phyloP scores from a whole-genome alignment of 495 filamentous ascomycete species.

The Staphylotrichum longicolle region DNA sequence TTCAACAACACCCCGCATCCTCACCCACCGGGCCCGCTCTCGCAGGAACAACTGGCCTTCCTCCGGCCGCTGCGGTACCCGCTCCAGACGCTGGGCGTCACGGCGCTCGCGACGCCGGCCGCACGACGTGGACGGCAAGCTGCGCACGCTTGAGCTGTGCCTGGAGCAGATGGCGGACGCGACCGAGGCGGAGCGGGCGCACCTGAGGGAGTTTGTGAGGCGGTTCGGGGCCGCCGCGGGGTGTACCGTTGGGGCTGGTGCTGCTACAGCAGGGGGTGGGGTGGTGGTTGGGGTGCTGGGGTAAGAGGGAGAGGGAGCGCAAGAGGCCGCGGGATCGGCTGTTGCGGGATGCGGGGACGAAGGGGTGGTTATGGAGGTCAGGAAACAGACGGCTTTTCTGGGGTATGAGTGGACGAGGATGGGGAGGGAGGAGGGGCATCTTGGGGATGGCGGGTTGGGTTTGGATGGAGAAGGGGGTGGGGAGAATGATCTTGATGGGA shows the following conservation, averaged over 20 bases:
- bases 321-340: constrained; percentile 77
- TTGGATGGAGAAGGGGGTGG: background rate
- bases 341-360: constrained; percentile 65
- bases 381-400: constrained; percentile 77
- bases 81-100: constrained; percentile 6
- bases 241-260: background rate
- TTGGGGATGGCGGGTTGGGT: constrained; percentile 8
- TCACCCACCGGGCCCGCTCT: background rate
- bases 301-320: constrained; percentile 17
- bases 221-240: constrained; percentile 11
- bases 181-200: constrained; percentile 14
- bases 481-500: background rate
- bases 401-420: constrained; percentile 79
- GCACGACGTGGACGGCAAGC: background rate
- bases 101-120: background rate
- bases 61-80: constrained; percentile 14
- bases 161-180: background rate
- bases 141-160: background rate
- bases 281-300: background rate
- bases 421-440: constrained; percentile 15
- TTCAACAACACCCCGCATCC: background rate
- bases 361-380: constrained; percentile 66
- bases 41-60: constrained; percentile 10
- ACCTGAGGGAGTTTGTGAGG: constrained; percentile 24
- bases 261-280: background rate